phyloP scores from a whole-genome alignment of 1,139 yeast species.

The Geotrichum restrictum region DNA sequence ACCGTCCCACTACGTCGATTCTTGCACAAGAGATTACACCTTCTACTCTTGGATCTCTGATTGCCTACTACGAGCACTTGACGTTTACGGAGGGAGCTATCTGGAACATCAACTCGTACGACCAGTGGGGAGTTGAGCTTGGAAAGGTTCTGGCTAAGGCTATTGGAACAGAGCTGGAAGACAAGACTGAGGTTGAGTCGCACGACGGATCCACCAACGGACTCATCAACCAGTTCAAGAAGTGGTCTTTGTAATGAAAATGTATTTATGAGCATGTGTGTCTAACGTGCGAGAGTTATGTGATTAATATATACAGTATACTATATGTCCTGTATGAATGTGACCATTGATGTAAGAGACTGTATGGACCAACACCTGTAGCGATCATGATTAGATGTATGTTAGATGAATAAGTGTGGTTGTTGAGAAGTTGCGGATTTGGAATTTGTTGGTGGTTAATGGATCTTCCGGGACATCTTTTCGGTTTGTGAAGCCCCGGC shows the following conservation, averaged over 20 bases:
- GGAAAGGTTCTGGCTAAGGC: constrained; percentile 97
- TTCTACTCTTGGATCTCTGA: constrained; percentile 89
- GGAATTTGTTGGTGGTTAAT: too few relatives aligned
- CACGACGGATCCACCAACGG: constrained; percentile 92
- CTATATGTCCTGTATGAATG: neutral
- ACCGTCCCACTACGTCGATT: constrained; percentile 98
- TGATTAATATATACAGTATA: too few relatives aligned
- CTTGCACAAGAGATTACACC: constrained; percentile 95
- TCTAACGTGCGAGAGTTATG: too few relatives aligned
- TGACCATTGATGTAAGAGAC: neutral
- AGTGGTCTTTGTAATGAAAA: constrained; percentile 56
- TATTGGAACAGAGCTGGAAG: constrained; percentile 82
- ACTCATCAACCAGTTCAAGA: constrained; percentile 89
- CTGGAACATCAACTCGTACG: constrained; percentile 98
- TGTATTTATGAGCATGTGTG: neutral
- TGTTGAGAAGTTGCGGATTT: too few relatives aligned
- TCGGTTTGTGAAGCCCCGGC: too few relatives aligned
- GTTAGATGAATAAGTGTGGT: too few relatives aligned
- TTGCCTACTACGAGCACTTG: constrained; percentile 95
- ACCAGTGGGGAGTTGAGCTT: constrained; percentile 99
- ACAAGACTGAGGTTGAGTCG: constrained; percentile 49
- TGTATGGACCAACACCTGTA: too few relatives aligned
- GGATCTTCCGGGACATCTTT: too few relatives aligned
- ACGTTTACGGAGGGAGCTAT: constrained; percentile 98
- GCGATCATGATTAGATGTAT: too few relatives aligned